Base-by-base conservation (phyloP, 225 moss, liverwort and hornwort species). In the Polytrichum commune region DNA sequence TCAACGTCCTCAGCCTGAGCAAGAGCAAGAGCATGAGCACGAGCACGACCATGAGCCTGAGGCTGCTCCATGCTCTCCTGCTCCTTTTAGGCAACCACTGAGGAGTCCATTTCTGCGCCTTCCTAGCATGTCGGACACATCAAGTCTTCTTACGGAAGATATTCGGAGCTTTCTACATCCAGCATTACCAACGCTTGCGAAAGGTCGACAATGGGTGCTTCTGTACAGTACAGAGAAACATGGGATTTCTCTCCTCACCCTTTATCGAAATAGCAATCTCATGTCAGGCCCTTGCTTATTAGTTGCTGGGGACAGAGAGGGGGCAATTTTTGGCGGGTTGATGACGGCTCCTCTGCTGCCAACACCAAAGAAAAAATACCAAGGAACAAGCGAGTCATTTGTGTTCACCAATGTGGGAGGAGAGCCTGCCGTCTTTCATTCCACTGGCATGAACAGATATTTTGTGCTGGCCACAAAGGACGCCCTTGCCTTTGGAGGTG, bases 211-310 rank as follows among this genome's bases (percentile, higher is more conserved):
- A 32, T 98, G 97, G 97, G 90, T 93, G 18, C 76, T 98, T 1
- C 33, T 98, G 30, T 98, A 98, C 83, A 98, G 95, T 72, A 98
- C 97, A 65, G 68, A 83, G 71, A 94, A 83, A 71, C 94, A 98
- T 76, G 97, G 97, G 26, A 98, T 98, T 75, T 98, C 97, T 26
- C 74, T 98, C 70, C 97, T 90, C 30, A 93, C 97, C 13, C 84
- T 98, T 0, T 98, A 91, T 55, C 91, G 97, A 13, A 90, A 89
- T 28, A 88, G 92, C 64, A 86, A 77, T 32, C 57, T 83, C 18
- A 71, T 83, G 68, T 68, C 94, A 23, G 92, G 91, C n/a, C 97
- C 95, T 72, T 90, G 88, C 63, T 85, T 98, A 70, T 72, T 98
- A 78, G 97, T 98, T 58, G 88, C 88, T 22, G 97, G 97, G 65